Evolutionary conservation across 1,139 yeast species (phyloP).

Genomic region (Sugiyamaella japonica): DNA sequence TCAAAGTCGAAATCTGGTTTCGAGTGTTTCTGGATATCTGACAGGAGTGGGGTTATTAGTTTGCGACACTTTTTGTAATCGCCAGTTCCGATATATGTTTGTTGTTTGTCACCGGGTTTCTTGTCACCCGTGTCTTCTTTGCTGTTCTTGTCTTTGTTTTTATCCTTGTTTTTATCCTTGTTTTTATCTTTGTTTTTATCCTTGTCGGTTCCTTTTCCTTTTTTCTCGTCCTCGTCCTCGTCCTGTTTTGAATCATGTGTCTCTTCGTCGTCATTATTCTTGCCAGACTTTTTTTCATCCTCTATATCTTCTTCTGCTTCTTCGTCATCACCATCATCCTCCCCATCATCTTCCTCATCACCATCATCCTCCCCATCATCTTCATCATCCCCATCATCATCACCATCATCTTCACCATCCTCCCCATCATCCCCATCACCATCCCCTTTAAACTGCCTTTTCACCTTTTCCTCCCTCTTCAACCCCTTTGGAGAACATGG

Average conservation of each 20-base stretch:
- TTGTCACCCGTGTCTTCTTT: slow-evolving; percentile 17
- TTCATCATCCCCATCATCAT: slow-evolving; percentile 24
- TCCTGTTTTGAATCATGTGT: slow-evolving; percentile 10
- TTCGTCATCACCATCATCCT: slow-evolving; percentile 18
- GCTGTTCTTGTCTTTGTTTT: slow-evolving; percentile 24
- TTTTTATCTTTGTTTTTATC: slow-evolving; percentile 21
- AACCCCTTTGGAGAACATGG: slow-evolving; percentile 50
- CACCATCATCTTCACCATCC: slow-evolving; percentile 23
- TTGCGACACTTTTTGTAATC: slow-evolving; percentile 56
- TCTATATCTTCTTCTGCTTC: slow-evolving; percentile 19
- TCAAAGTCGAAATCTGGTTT: slow-evolving; percentile 65
- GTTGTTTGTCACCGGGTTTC: slow-evolving; percentile 21
- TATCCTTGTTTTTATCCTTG: background rate
- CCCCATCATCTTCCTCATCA: slow-evolving; percentile 20
- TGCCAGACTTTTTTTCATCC: slow-evolving; percentile 39
- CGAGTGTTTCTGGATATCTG: slow-evolving; percentile 34
- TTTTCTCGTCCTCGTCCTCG: slow-evolving; percentile 24
- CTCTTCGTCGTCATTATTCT: slow-evolving; percentile 18
- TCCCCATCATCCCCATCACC: slow-evolving; percentile 25
- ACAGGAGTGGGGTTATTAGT: slow-evolving; percentile 53
- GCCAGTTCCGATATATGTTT: slow-evolving; percentile 55
- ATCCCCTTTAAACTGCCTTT: slow-evolving; percentile 20
- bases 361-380: slow-evolving; percentile 22
- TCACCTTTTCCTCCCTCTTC: slow-evolving; percentile 8
- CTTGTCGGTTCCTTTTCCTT: slow-evolving; percentile 16